These are phyloP conservation scores for Blastomyces emzantsi DNA, from an alignment of 2,329 filamentous ascomycete genomes.

Conservation along the genomic window DNA sequence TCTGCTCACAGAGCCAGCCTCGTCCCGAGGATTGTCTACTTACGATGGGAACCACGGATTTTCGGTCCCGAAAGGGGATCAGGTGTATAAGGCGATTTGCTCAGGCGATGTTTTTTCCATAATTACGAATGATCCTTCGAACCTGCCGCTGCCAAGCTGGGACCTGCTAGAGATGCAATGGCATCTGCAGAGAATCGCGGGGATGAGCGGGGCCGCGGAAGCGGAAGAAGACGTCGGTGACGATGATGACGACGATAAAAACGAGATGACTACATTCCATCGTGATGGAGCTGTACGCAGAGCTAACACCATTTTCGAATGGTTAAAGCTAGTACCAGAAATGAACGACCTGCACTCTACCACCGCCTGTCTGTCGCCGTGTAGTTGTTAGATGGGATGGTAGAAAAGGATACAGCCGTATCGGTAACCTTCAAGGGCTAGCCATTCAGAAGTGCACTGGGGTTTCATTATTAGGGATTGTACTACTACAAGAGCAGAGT, in stretches of 20 bases:
- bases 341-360: not conserved
- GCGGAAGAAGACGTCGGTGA: not conserved
- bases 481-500: no score
- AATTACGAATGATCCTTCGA: not conserved
- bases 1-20: not conserved
- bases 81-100: no score
- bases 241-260: slow-evolving; percentile 3
- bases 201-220: slow-evolving; percentile 4
- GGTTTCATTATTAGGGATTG: no score
- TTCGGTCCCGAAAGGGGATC: no score
- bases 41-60: no score
- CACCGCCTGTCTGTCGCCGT: not conserved
- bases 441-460: no score
- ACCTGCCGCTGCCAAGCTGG: slow-evolving; percentile 3
- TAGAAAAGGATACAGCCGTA: no score
- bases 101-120: not conserved
- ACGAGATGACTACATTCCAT: not conserved
- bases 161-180: slow-evolving; percentile 7
- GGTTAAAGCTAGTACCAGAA: not conserved
- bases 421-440: no score
- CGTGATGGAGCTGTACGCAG: not conserved
- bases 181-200: slow-evolving; percentile 3
- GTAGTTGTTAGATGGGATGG: no score
- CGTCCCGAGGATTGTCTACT: no score
- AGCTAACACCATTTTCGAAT: not conserved